Evolutionary conservation across 2,329 filamentous ascomycete species (phyloP).

Genomic region (Arthroderma sp.): DNA sequence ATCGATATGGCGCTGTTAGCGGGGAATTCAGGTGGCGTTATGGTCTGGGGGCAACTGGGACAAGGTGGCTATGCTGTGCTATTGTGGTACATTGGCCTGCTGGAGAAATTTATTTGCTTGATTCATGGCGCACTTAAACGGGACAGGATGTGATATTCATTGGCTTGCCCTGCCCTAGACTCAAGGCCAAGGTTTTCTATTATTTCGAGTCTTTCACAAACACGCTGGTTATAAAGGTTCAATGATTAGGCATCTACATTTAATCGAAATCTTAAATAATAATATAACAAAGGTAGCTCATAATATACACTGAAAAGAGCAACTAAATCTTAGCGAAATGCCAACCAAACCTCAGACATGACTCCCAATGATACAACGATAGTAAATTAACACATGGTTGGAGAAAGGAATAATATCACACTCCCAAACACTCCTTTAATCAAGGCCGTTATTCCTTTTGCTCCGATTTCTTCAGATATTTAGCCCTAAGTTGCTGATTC

Average conservation of each 20-base stretch:
- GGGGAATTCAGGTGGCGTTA: neutral
- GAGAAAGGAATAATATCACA: neutral
- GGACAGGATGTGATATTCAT: neutral
- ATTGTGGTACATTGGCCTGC: neutral
- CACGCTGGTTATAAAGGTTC: neutral
- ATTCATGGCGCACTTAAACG: neutral
- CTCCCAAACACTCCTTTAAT: neutral
- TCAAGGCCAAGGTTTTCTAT: neutral
- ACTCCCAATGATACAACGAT: neutral
- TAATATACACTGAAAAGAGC: conserved; percentile 5
- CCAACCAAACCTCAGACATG: neutral
- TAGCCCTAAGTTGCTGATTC: conserved; percentile 15
- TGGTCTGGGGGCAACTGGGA: neutral
- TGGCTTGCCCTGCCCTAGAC: neutral
- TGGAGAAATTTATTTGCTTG: neutral
- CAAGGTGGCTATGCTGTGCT: no score
- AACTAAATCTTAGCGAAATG: neutral
- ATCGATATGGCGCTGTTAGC: neutral
- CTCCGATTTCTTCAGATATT: conserved; percentile 10
- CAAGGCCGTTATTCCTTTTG: neutral
- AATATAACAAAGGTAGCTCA: neutral
- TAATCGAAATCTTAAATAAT: neutral
- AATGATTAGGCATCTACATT: neutral
- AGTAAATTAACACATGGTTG: neutral
- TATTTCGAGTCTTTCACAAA: no score